A percentile compares a stretch with the other conserved stretches of the same genome.
Conservation (phyloP, 176 grass and related monocot genomes). For the bread wheat (Triticum aestivum) region DNA sequence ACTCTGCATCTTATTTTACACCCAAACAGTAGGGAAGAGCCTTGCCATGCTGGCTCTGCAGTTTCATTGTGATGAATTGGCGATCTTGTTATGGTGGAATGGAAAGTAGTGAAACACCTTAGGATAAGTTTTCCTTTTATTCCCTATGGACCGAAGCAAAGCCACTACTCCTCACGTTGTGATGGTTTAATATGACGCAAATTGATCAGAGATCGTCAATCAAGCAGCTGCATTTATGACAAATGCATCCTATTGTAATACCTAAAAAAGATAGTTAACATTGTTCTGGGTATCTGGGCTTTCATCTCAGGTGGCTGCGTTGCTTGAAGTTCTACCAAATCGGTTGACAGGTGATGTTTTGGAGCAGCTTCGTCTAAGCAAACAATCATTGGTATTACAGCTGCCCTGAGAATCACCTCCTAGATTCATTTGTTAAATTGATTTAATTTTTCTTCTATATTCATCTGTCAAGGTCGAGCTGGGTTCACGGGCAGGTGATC, state of each 20-base stretch:
- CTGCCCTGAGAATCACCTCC: conserved; percentile 21
- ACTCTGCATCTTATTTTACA: conserved; percentile 17
- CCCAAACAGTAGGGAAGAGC: background rate
- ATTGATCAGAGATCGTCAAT: background rate
- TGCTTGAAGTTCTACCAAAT: conserved; percentile 98
- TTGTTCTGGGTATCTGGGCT: background rate
- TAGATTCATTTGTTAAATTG: background rate
- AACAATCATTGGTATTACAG: conserved; percentile 75
- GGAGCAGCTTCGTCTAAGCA: conserved; percentile 96
- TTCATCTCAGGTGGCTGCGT: conserved; percentile 64
- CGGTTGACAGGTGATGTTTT: conserved; percentile 86
- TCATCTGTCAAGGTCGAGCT: conserved; percentile 77
- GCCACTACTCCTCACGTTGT: background rate
- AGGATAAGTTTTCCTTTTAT: background rate
- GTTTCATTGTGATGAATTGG: background rate
- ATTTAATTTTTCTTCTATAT: conserved; percentile 26
- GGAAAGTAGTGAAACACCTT: background rate
- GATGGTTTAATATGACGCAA: background rate
- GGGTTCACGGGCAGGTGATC: conserved; percentile 88
- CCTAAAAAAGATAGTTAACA: background rate
- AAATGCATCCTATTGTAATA: no score
- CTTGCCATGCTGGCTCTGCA: conserved; percentile 15
- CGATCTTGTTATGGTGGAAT: background rate
- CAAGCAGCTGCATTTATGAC: background rate
- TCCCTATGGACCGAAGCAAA: background rate